phyloP scores from a whole-genome alignment of 306 rosid species.

The Fragaria iinumae region DNA sequence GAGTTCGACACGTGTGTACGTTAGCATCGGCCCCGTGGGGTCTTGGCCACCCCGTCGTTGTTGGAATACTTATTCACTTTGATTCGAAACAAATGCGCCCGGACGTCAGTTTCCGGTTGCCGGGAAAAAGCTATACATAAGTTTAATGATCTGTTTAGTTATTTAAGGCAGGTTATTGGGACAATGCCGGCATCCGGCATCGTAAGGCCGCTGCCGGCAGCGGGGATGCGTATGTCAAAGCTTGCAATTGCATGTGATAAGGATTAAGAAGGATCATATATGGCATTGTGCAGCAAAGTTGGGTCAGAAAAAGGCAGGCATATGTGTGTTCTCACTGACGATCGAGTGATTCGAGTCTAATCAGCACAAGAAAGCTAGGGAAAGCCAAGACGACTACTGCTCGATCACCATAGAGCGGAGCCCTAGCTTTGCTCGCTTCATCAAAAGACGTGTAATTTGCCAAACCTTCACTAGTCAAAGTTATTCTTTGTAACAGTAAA shows the following conservation, averaged over 20 bases:
- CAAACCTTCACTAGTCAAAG: background rate
- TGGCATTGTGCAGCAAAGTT: background rate
- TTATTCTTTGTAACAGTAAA: background rate
- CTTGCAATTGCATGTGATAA: background rate
- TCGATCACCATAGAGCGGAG: background rate
- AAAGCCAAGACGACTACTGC: background rate
- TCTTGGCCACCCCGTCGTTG: background rate
- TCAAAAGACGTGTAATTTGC: slow-evolving; percentile 43
- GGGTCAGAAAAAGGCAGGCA: background rate
- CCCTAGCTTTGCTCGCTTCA: slow-evolving; percentile 11
- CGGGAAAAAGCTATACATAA: background rate
- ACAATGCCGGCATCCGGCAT: too few species aligned
- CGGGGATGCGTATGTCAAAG: too few species aligned
- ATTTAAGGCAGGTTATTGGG: too few species aligned
- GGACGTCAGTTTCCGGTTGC: background rate
- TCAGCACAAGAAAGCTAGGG: slow-evolving; percentile 41
- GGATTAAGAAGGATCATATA: background rate
- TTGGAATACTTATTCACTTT: background rate
- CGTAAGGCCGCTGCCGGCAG: background rate
- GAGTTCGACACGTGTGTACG: background rate
- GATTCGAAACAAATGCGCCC: background rate
- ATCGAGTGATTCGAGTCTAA: slow-evolving; percentile 15
- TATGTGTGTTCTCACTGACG: slow-evolving; percentile 3
- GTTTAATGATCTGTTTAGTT: too few species aligned
- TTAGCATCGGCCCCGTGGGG: background rate